These are phyloP conservation scores for Curvularia verruculosa DNA, from an alignment of 2,329 filamentous ascomycete species.

Conservation along the genomic window DNA sequence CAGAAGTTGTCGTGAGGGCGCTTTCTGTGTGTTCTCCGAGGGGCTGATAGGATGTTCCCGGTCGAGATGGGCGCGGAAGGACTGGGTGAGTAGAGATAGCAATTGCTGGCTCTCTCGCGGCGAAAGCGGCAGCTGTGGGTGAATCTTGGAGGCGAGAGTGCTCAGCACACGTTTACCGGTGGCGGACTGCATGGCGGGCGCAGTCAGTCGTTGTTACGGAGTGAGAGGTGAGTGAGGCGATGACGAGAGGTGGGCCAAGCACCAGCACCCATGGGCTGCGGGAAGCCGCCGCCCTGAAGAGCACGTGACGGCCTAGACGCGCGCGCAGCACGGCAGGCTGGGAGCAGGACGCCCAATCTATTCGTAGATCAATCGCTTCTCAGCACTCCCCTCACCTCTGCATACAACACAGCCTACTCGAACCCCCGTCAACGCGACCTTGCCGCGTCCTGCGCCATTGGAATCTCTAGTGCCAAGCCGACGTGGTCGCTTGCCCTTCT, in stretches of 20 bases:
- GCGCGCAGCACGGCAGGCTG: constrained; percentile 17
- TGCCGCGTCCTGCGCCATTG: constrained; percentile 28
- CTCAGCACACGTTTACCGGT: constrained; percentile 46
- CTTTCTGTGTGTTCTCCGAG: constrained; percentile 14
- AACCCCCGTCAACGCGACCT: constrained; percentile 26
- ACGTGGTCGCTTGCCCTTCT: constrained; percentile 36
- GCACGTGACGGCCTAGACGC: constrained; percentile 20
- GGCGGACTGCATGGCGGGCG: constrained; percentile 58
- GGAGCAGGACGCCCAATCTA: constrained; percentile 8
- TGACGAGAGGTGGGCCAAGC: constrained; percentile 19
- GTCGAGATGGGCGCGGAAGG: constrained; percentile 68
- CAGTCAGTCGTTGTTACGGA: constrained; percentile 4
- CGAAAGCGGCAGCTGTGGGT: constrained; percentile 60
- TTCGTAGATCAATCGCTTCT: constrained; percentile 15
- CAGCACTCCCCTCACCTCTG: constrained; percentile 16
- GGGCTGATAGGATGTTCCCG: constrained; percentile 56
- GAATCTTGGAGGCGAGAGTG: constrained; percentile 60
- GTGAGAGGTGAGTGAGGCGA: constrained; percentile 8
- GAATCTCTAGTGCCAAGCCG: constrained; percentile 38
- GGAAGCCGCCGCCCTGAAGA: constrained; percentile 9
- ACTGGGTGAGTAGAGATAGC: constrained; percentile 65
- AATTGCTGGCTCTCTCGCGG: constrained; percentile 65
- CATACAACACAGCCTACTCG: constrained; percentile 18
- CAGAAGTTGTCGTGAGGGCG: constrained; percentile 5
- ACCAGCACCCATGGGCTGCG: constrained; percentile 7